Evolutionary conservation across 306 rosid species (phyloP).

Genomic region (Abrus pulchellus): DNA sequence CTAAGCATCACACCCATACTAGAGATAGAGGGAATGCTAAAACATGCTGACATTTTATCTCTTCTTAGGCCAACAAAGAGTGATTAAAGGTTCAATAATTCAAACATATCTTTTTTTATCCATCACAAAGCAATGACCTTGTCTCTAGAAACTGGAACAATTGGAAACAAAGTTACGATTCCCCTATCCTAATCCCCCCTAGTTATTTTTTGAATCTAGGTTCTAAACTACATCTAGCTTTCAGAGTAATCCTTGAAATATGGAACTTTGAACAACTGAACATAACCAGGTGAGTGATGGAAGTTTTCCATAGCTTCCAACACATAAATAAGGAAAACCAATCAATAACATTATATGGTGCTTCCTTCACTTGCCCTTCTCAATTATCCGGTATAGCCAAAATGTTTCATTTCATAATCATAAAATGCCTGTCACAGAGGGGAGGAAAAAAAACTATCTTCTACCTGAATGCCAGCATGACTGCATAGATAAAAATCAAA

Average conservation of each 20-base stretch:
- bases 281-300: not conserved
- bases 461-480: constrained; percentile 96
- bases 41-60: not conserved
- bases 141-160: not conserved
- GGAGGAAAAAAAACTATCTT: not conserved
- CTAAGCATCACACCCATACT: not conserved
- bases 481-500: constrained; percentile 95
- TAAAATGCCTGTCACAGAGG: not conserved
- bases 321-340: constrained; percentile 5
- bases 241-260: not conserved
- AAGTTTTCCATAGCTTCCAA: not conserved
- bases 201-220: not conserved
- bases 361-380: constrained; percentile 7
- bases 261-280: not conserved
- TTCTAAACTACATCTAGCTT: not conserved
- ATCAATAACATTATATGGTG: not conserved
- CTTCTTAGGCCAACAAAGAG: not conserved
- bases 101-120: not conserved
- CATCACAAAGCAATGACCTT: not conserved
- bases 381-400: constrained; percentile 10
- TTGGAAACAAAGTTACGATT: not conserved
- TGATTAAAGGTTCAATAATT: not conserved
- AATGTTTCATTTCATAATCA: not conserved
- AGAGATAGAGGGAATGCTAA: not conserved
- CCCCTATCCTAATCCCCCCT: constrained; percentile 1